phyloP scores from a whole-genome alignment of 2,329 filamentous ascomycete genomes.

The Cryphonectria naterciae region DNA sequence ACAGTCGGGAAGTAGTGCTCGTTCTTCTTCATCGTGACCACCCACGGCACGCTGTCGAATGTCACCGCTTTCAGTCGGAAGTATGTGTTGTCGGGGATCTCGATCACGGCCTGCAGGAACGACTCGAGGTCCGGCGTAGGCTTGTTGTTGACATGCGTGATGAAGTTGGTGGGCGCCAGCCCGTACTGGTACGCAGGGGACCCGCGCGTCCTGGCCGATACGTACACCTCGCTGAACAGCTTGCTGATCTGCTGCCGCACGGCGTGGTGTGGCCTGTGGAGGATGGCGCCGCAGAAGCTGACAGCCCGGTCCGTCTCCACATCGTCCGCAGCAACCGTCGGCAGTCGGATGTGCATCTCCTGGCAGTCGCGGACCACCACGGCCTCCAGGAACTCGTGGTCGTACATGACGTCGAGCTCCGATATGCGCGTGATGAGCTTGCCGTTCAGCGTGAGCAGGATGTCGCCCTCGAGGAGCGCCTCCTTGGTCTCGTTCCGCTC shows the following conservation, averaged over 20 bases:
- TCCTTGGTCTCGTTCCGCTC: conserved; percentile 45
- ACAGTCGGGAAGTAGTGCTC: conserved; percentile 87
- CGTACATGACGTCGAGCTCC: conserved; percentile 96
- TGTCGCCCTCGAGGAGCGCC: conserved; percentile 85
- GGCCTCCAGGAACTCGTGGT: conserved; percentile 79
- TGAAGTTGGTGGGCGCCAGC: conserved; percentile 94
- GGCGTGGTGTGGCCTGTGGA: conserved; percentile 93
- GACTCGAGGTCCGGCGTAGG: conserved; percentile 79
- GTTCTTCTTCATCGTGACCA: conserved; percentile 99
- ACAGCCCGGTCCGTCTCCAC: conserved; percentile 91
- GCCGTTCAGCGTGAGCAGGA: conserved; percentile 87
- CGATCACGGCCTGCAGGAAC: conserved; percentile 80
- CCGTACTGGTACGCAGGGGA: conserved; percentile 89
- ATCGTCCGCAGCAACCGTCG: conserved; percentile 85
- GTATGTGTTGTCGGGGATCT: conserved; percentile 96
- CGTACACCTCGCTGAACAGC: conserved; percentile 94
- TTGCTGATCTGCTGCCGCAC: conserved; percentile 97
- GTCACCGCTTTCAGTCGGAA: conserved; percentile 97
- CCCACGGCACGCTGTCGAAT: conserved; percentile 97
- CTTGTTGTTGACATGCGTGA: conserved; percentile 91
- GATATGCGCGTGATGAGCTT: conserved; percentile 91
- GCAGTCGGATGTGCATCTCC: conserved; percentile 75
- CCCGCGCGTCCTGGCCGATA: conserved; percentile 82
- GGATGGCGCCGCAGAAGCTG: conserved; percentile 90
- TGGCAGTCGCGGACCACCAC: conserved; percentile 84